Base-by-base conservation (phyloP, 371 early-diverging fungal genomes). In the Gilbertella persicaria region DNA sequence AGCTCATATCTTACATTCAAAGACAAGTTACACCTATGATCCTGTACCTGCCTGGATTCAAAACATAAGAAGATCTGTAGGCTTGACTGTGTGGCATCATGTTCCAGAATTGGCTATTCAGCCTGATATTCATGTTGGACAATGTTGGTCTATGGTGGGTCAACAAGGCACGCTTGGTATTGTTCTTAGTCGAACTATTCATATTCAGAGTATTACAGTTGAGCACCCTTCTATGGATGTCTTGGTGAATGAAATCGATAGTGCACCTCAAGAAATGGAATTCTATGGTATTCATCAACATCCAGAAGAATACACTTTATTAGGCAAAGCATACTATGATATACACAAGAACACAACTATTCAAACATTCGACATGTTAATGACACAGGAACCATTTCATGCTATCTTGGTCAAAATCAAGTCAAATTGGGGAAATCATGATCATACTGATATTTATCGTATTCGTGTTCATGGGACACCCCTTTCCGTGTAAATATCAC, bases 361-460 rank as follows among this genome's bases (percentile, higher is more conserved):
- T 1, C 82, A 80, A 51, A 75, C 73, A 5, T 82, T 79, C 39
- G 8, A 50, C 58, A 16, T 70, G 28, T 25, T 25, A 14, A 71
- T 47, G 23, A 64, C 55, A 9, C 46, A 55, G 70, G 24, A 24
- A 2, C 20, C 56, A 72, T 54, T 60, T 35, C 47, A 51, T 3
- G 62, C 50, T 20, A 49, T 84, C 10, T 45, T 79, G 19, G 51
- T 90, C 56, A 80, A 82, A 43, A 50, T 92, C 50, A 36, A 59
- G 23, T 72, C 71, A 28, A 93, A 93, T 63, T 89, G 88, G 87
- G 93, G 92, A 3, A 74, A 90, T 39, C 58, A 70, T 14, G 71
- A 77, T 4, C 84, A 86, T 58, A 93, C 93, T 5, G 92, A 93
- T 53, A 45, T 93, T 39, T 93, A 92, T 62, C 84, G 92, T 23